phyloP scores from a whole-genome alignment of 108 stramenopile genomes.

The Nitzschia sp. region DNA sequence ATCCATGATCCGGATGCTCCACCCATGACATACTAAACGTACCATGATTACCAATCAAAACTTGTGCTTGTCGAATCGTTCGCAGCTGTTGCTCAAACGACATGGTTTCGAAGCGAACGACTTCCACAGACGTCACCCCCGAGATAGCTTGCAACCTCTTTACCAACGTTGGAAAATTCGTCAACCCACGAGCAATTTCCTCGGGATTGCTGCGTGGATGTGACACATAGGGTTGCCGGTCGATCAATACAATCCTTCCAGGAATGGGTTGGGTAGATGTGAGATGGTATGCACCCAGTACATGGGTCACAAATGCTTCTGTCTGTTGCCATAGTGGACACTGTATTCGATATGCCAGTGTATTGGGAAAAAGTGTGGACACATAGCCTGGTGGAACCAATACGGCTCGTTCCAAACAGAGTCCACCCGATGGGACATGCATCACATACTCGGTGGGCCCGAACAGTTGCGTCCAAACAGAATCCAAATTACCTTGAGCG shows the following conservation, averaged over 20 bases:
- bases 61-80: constrained; percentile 24
- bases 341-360: background rate
- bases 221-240: constrained; percentile 41
- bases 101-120: constrained; percentile 31
- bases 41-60: constrained; percentile 43
- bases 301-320: constrained; percentile 28
- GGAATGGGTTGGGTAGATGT: constrained; percentile 7
- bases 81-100: constrained; percentile 30
- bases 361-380: constrained; percentile 16
- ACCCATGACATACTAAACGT: background rate
- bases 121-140: constrained; percentile 13
- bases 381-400: constrained; percentile 46
- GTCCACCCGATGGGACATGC: constrained; percentile 13
- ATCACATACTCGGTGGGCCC: constrained; percentile 20
- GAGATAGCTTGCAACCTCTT: background rate
- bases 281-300: constrained; percentile 26
- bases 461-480: constrained; percentile 40
- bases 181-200: constrained; percentile 6
- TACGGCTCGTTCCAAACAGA: constrained; percentile 42
- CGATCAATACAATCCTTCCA: constrained; percentile 39
- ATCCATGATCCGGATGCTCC: background rate
- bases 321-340: constrained; percentile 8
- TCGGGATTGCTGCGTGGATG: constrained; percentile 35
- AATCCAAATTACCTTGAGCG: constrained; percentile 36
- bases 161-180: background rate